Evolutionary conservation across 2,329 filamentous ascomycete species (phyloP).

Genomic region (Cadophora malorum): DNA sequence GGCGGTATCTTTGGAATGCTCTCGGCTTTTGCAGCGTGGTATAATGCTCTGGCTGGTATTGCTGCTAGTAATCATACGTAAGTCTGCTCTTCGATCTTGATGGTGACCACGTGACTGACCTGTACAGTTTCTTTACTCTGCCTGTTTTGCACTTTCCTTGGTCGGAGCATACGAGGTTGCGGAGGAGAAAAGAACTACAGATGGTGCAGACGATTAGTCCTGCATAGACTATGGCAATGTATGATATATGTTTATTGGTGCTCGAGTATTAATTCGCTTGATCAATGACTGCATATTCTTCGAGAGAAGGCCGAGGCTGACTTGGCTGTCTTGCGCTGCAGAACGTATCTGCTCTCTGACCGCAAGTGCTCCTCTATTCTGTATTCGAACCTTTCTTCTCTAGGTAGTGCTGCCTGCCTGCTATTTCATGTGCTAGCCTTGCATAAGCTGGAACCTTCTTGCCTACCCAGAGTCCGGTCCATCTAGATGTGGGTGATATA

Average conservation of each 20-base stretch:
- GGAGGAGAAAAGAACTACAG: conserved; percentile 1
- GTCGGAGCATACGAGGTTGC: conserved; percentile 23
- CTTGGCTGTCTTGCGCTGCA: not conserved
- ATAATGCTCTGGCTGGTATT: conserved; percentile 63
- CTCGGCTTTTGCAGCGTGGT: conserved; percentile 64
- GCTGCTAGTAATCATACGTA: conserved; percentile 48
- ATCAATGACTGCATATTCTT: not conserved
- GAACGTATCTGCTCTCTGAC: no score
- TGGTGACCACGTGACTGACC: not conserved
- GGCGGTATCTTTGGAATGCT: conserved; percentile 63
- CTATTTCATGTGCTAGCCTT: no score
- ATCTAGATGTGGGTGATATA: no score
- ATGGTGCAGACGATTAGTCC: conserved; percentile 8
- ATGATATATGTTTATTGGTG: not conserved
- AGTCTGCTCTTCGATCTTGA: conserved; percentile 5
- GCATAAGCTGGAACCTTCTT: no score
- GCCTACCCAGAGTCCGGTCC: no score
- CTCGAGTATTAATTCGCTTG: not conserved
- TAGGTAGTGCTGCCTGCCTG: no score
- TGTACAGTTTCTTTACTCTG: conserved; percentile 26
- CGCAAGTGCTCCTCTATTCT: no score
- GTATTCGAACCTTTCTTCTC: no score
- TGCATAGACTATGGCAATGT: not conserved
- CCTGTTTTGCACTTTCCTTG: conserved; percentile 32
- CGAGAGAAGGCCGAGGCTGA: not conserved